phyloP scores from a whole-genome alignment of 257 asterid species.

The Solanum appendiculatum region DNA sequence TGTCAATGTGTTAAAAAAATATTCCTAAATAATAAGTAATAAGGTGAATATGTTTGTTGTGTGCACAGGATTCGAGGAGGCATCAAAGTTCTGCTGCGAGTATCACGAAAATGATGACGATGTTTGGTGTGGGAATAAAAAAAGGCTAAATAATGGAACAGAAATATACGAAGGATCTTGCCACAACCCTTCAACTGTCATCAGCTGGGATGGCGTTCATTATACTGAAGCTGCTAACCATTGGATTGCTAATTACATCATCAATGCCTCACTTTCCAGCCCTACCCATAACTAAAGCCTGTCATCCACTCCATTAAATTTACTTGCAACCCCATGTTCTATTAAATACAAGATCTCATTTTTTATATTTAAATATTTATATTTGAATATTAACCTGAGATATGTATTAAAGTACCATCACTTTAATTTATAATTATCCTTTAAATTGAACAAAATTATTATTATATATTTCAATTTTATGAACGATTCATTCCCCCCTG shows the following conservation, averaged over 20 bases:
- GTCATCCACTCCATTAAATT: not conserved
- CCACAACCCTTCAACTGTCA: slow-evolving; percentile 13
- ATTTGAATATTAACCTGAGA: not conserved
- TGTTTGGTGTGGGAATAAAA: slow-evolving; percentile 36
- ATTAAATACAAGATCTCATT: too few species aligned
- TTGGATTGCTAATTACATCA: slow-evolving; percentile 6
- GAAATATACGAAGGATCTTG: slow-evolving; percentile 28
- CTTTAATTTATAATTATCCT: not conserved
- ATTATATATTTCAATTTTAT: too few species aligned
- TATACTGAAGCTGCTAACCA: slow-evolving; percentile 11
- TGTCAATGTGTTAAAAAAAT: not conserved
- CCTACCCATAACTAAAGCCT: not conserved
- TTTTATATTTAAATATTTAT: too few species aligned
- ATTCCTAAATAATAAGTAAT: not conserved
- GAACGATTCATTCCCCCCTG: not conserved
- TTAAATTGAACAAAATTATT: not conserved
- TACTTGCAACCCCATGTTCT: not conserved
- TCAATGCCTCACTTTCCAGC: slow-evolving; percentile 4
- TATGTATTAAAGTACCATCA: not conserved
- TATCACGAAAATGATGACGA: slow-evolving; percentile 9
- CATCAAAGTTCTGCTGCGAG: slow-evolving; percentile 35
- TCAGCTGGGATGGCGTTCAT: slow-evolving; percentile 14
- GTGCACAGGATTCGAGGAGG: slow-evolving; percentile 28
- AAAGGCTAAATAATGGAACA: slow-evolving; percentile 12
- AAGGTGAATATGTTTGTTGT: not conserved